Evolutionary conservation across 495 filamentous ascomycete species (phyloP).

Genomic region (Penicillium malachiteum): DNA sequence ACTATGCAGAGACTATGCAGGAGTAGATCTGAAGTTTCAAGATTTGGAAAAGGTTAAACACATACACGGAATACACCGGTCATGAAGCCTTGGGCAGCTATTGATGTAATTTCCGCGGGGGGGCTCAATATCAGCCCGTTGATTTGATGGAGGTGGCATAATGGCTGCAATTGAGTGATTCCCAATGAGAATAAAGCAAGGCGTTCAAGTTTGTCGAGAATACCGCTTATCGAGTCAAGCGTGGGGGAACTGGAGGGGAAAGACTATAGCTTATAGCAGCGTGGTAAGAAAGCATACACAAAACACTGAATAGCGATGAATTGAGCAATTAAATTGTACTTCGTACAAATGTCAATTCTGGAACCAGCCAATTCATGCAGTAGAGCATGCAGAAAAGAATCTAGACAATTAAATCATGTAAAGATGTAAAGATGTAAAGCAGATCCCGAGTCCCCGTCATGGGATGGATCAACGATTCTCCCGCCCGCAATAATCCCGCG

Average conservation of each 20-base stretch:
- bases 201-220: not conserved
- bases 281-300: not conserved
- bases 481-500: not conserved
- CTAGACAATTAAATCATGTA: no score
- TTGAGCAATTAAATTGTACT: no score
- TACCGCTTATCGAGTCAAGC: slow-evolving; percentile 6
- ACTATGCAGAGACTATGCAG: no score
- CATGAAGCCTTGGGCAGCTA: slow-evolving; percentile 45
- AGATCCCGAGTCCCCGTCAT: slow-evolving; percentile 5
- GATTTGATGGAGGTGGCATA: slow-evolving; percentile 44
- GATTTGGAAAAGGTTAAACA: slow-evolving; percentile 7
- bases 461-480: slow-evolving; percentile 29
- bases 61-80: slow-evolving; percentile 47
- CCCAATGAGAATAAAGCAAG: slow-evolving; percentile 2
- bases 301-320: not conserved
- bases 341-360: no score
- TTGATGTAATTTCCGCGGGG: slow-evolving; percentile 41
- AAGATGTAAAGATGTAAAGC: not conserved
- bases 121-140: slow-evolving; percentile 39
- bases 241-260: slow-evolving; percentile 1
- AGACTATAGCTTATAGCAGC: not conserved
- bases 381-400: no score
- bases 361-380: no score
- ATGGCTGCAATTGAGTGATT: slow-evolving; percentile 12
- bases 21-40: not conserved